phyloP scores from a whole-genome alignment of 2,329 filamentous ascomycete genomes.

The Eurotiales sp. region DNA sequence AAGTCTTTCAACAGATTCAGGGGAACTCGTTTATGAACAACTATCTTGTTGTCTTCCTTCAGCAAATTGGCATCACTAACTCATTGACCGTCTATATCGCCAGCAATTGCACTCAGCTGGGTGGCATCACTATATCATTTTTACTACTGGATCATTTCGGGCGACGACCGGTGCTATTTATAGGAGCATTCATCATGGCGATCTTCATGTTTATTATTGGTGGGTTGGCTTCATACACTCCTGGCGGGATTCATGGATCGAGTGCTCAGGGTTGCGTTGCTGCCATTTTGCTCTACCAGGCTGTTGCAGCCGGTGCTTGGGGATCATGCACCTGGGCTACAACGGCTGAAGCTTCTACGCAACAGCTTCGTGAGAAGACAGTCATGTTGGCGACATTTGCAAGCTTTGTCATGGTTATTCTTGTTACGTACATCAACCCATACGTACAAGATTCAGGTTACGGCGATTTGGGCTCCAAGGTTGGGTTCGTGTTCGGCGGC shows the following conservation, averaged over 20 bases:
- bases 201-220: not conserved
- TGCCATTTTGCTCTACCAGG: not conserved
- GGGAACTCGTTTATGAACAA: constrained; percentile 2
- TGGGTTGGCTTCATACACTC: not conserved
- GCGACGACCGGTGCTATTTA: not conserved
- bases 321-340: constrained; percentile 25
- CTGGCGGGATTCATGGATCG: not conserved
- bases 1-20: constrained; percentile 1
- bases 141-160: not conserved
- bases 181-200: constrained; percentile 1
- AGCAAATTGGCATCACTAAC: not conserved
- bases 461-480: constrained; percentile 18
- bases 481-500: constrained; percentile 22
- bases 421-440: constrained; percentile 29
- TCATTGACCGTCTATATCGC: not conserved
- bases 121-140: not conserved
- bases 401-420: constrained; percentile 23
- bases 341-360: constrained; percentile 26
- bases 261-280: not conserved
- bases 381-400: constrained; percentile 24
- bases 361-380: constrained; percentile 27
- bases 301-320: constrained; percentile 11
- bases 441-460: constrained; percentile 23
- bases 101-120: not conserved
- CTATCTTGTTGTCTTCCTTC: not conserved